Evolutionary conservation across 306 rosid genomes (phyloP), one percentile per base, ranked within the genome.

Genomic region (Quercus berberidifolia): DNA sequence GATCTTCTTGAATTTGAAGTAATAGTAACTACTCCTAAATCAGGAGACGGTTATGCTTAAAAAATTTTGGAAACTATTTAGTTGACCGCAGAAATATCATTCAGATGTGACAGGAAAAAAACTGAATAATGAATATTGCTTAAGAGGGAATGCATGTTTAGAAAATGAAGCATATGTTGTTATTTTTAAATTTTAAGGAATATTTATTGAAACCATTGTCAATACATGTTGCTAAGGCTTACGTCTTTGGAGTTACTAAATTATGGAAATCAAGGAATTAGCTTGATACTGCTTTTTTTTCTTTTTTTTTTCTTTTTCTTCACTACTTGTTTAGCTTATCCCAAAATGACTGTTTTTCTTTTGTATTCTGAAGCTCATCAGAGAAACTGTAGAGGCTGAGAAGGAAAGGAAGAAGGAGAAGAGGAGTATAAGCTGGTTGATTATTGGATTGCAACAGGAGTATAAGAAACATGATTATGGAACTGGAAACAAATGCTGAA

Each of bases 301-400:
- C 11, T 26, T 26, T 26, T 26, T 1, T 26, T 26, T 26, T 26
- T 26, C 28, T 26, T 26, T 26, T 35, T 41, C 46, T 3, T 43
- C 6, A n/a, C 21, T 10, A 55, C 13, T 38, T 69, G 43, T 38
- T 38, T 38, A 38, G 10, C 43, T 7, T 6, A 38, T 38, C 2
- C 43, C 43, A 38, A 38, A 38, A 38, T 59, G 46, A 1, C 20
- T 12, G 55, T 6, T 75, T 56, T 59, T 75, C 46, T 14, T 46
- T 60, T 59, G 11, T 25, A 14, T 28, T 25, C 58, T 76, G 30
- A 76, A 76, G 84, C 69, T 76, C 28, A 43, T 33, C 20, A 63
- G 49, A 73, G 63, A 35, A 43, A 78, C 28, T 33, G 41, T 17
- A 38, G 14, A 67, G 69, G 21, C 9, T 13, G 8, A 69, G 64